A percentile compares a stretch with the other conserved stretches of the same genome.
Evolutionary conservation across 192 early-diverging fungal genomes (phyloP).

Genomic region (Coemansia sp.): DNA sequence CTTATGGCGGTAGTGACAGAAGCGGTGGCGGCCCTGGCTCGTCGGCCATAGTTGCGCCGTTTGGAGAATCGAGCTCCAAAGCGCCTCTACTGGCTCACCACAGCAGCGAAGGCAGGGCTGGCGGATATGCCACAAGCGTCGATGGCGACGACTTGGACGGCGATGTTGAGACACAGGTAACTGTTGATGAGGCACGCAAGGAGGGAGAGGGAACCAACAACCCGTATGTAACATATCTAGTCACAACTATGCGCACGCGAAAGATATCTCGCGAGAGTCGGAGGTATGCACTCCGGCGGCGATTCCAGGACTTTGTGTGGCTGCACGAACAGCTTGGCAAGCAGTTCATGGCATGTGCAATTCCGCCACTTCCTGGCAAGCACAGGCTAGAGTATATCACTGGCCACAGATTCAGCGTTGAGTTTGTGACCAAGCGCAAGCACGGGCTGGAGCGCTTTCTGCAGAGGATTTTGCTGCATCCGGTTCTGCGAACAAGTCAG

Average conservation of each 20-base stretch:
- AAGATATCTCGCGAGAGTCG: constrained; percentile 29
- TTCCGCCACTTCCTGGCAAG: constrained; percentile 90
- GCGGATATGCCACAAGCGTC: constrained; percentile 5
- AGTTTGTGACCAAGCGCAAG: constrained; percentile 85
- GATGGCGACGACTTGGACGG: neutral
- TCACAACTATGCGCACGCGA: constrained; percentile 61
- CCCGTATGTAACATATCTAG: constrained; percentile 80
- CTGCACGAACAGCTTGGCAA: constrained; percentile 72
- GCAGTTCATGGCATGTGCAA: constrained; percentile 78
- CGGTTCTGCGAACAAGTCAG: constrained; percentile 69
- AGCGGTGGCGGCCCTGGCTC: neutral
- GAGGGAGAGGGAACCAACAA: constrained; percentile 83
- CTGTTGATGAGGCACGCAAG: constrained; percentile 80
- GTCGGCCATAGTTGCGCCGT: neutral
- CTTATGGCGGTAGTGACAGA: constrained; percentile 23
- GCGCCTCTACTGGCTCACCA: constrained; percentile 5
- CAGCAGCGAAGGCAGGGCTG: neutral
- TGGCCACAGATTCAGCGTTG: constrained; percentile 89
- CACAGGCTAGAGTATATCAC: constrained; percentile 93
- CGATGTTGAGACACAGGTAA: constrained; percentile 56
- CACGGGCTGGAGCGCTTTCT: constrained; percentile 82
- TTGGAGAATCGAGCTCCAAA: constrained; percentile 17
- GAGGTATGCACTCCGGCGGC: constrained; percentile 71
- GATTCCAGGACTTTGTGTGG: constrained; percentile 96
- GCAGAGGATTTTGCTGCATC: constrained; percentile 78